These are phyloP conservation scores for Paraconiothyrium sp. DNA, from an alignment of 2,329 filamentous ascomycete species.

Conservation along the genomic window DNA sequence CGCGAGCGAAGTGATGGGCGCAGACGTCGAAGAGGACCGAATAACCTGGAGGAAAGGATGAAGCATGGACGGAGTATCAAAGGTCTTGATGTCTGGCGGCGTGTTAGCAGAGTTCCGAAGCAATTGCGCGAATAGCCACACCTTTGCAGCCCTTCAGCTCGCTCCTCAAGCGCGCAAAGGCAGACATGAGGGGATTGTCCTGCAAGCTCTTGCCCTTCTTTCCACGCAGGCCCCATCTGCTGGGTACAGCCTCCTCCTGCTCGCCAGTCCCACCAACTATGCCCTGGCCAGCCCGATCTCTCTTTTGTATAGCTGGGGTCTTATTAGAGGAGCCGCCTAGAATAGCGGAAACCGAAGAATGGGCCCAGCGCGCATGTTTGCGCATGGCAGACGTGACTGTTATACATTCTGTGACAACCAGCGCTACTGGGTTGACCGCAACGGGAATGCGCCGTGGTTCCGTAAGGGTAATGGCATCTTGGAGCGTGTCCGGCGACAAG, in stretches of 20 bases:
- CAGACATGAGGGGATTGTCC: conserved; percentile 95
- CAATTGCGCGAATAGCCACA: conserved; percentile 48
- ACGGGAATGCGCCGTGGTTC: conserved; percentile 67
- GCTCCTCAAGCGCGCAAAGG: conserved; percentile 87
- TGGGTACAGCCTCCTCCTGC: conserved; percentile 71
- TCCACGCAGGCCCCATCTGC: conserved; percentile 90
- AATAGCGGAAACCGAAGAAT: conserved; percentile 95
- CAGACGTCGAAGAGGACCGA: conserved; percentile 93
- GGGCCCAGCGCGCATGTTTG: conserved; percentile 94
- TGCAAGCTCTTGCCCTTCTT: conserved; percentile 98
- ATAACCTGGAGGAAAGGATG: conserved; percentile 97
- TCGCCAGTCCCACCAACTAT: conserved; percentile 44
- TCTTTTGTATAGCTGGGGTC: conserved; percentile 48
- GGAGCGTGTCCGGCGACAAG: conserved; percentile 33
- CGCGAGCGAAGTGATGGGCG: conserved; percentile 93
- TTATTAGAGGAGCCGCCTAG: conserved; percentile 74
- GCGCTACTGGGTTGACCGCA: conserved; percentile 86
- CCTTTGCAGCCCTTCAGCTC: conserved; percentile 88
- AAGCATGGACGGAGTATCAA: conserved; percentile 88
- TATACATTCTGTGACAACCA: conserved; percentile 98
- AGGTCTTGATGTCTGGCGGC: conserved; percentile 77
- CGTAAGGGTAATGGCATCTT: conserved; percentile 33
- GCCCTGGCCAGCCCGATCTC: conserved; percentile 47
- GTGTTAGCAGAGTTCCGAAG: conserved; percentile 32
- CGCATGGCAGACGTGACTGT: conserved; percentile 98